Conservation (phyloP, 1,284 basidiomycete species). For the Fomes fomentarius region DNA sequence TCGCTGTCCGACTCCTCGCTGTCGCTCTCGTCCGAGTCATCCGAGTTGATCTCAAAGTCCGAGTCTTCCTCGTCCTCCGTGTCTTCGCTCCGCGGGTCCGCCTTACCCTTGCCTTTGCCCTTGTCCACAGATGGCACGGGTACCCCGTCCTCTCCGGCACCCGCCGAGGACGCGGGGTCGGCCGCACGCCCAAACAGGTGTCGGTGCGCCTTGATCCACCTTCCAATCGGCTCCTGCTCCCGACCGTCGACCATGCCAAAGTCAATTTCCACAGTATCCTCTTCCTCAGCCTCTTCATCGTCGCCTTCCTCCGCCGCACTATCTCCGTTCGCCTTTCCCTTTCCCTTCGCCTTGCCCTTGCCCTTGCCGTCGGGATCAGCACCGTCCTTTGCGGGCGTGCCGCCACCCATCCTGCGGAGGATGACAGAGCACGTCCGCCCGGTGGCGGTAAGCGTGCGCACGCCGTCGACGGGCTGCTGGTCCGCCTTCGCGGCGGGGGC, state of each 20-base stretch:
- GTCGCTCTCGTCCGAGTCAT: constrained; percentile 30
- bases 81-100: constrained; percentile 39
- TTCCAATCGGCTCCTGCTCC: constrained; percentile 65
- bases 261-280: constrained; percentile 57
- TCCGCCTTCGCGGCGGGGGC: constrained; percentile 27
- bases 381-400: constrained; percentile 10
- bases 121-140: constrained; percentile 8
- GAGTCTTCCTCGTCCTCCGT: constrained; percentile 58
- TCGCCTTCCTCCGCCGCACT: constrained; percentile 29
- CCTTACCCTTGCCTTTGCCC: constrained; percentile 31
- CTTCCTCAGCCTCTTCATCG: constrained; percentile 36
- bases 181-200: constrained; percentile 56
- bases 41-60: constrained; percentile 44
- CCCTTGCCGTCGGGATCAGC: neutral
- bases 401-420: constrained; percentile 46
- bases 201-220: constrained; percentile 62
- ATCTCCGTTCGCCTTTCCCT: constrained; percentile 29
- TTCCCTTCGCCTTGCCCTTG: constrained; percentile 32
- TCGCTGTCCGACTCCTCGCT: constrained; percentile 4
- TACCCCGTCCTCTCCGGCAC: constrained; percentile 11
- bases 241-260: constrained; percentile 72
- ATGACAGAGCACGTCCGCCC: constrained; percentile 70
- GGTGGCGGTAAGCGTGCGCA: constrained; percentile 64
- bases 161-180: constrained; percentile 2
- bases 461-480: constrained; percentile 45